These are phyloP conservation scores for Rubia balearica DNA, from an alignment of 305 asterid species.

Conservation along the genomic window DNA sequence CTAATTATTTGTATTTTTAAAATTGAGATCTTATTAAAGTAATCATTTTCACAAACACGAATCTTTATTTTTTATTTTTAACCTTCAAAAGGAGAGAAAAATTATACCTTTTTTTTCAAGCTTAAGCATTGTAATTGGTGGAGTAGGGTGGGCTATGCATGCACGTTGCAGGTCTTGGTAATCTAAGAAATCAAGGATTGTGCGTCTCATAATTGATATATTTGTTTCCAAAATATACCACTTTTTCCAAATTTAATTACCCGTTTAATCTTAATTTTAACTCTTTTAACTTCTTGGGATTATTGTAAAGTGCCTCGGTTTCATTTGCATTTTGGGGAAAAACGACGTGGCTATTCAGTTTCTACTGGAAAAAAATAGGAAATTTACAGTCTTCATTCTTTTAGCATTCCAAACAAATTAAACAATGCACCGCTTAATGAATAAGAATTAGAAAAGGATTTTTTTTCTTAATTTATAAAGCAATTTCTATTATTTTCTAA, in stretches of 20 bases:
- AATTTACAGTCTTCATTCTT: too few species aligned
- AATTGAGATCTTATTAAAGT: too few species aligned
- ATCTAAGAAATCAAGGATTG: conserved; percentile 15
- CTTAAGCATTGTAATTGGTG: not conserved
- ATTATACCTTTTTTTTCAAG: not conserved
- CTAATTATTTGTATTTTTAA: too few species aligned
- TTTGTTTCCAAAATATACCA: conserved; percentile 10
- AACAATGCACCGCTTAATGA: too few species aligned
- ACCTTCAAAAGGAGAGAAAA: too few species aligned
- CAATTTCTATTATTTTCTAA: too few species aligned
- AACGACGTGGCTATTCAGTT: not conserved
- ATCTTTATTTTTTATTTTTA: too few species aligned
- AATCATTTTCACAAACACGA: too few species aligned
- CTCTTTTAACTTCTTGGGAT: not conserved
- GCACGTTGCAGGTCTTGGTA: conserved; percentile 25
- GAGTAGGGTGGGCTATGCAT: conserved; percentile 12
- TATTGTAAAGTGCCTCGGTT: not conserved
- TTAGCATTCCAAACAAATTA: not conserved
- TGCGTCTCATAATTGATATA: conserved; percentile 11
- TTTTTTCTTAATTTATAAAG: too few species aligned
- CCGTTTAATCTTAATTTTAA: not conserved
- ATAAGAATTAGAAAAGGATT: too few species aligned
- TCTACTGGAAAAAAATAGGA: too few species aligned
- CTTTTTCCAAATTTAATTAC: not conserved
- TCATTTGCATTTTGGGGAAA: not conserved